Evolutionary conservation across 2,329 filamentous ascomycete species (phyloP).

Genomic region (Colletotrichum plurivorum): DNA sequence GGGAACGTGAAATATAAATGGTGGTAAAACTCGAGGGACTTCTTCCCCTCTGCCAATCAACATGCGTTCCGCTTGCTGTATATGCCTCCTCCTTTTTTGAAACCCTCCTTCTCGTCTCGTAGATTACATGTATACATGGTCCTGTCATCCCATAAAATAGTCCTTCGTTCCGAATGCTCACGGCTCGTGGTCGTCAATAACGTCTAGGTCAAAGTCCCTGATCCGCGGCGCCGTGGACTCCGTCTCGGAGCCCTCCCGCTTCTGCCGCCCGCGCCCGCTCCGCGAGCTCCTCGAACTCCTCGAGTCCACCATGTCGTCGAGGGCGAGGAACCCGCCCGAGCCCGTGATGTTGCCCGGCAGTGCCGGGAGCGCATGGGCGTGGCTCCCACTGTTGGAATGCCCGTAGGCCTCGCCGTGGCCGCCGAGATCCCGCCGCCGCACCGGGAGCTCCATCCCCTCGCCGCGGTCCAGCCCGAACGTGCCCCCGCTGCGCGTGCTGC

Average conservation of each 20-base stretch:
- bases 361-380: slow-evolving; percentile 37
- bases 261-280: slow-evolving; percentile 22
- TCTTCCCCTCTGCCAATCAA: background rate
- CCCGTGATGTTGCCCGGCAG: slow-evolving; percentile 32
- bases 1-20: too few species aligned
- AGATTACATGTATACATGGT: slow-evolving; percentile 3
- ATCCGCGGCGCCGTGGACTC: slow-evolving; percentile 49
- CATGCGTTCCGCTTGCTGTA: slow-evolving; percentile 10
- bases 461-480: slow-evolving; percentile 43
- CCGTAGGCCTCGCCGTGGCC: slow-evolving; percentile 36
- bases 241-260: slow-evolving; percentile 42
- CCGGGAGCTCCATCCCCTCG: slow-evolving; percentile 46
- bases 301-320: slow-evolving; percentile 46
- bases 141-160: slow-evolving; percentile 20
- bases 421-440: slow-evolving; percentile 34
- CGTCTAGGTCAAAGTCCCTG: slow-evolving; percentile 55
- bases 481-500: slow-evolving; percentile 37
- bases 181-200: slow-evolving; percentile 49
- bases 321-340: slow-evolving; percentile 43
- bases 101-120: background rate
- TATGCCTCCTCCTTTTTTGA: background rate
- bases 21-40: too few species aligned
- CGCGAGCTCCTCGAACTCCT: slow-evolving; percentile 42
- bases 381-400: slow-evolving; percentile 32
- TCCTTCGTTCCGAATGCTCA: slow-evolving; percentile 25